A percentile compares a stretch with the other conserved stretches of the same genome.
Evolutionary conservation across 1,284 basidiomycete species (phyloP).

Genomic region (Takashimella tepidaria): DNA sequence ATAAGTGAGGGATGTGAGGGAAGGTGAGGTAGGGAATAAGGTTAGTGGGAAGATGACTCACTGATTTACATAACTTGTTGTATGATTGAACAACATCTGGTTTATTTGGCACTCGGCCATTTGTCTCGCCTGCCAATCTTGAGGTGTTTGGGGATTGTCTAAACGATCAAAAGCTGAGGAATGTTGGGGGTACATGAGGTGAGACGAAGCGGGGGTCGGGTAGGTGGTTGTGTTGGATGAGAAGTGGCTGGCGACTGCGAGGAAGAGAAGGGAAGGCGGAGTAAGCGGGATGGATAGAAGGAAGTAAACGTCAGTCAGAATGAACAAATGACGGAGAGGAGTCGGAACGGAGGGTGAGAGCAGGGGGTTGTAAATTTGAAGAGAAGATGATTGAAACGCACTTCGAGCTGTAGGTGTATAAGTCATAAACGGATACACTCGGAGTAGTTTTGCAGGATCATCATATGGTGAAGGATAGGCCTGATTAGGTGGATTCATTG

Average conservation of each 20-base stretch:
- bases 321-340: no score
- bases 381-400: constrained; percentile 17
- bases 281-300: not conserved
- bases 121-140: constrained; percentile 21
- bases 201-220: constrained; percentile 21
- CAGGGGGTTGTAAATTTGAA: not conserved
- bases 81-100: not conserved
- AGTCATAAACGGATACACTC: constrained; percentile 43
- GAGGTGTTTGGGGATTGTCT: constrained; percentile 22
- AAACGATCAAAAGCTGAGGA: constrained; percentile 23
- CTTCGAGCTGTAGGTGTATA: constrained; percentile 45
- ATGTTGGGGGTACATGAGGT: constrained; percentile 35
- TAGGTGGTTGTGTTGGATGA: constrained; percentile 40
- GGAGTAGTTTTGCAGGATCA: constrained; percentile 35
- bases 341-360: not conserved
- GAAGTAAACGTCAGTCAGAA: not conserved
- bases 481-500: not conserved
- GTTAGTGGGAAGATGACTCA: no score
- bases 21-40: no score
- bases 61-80: constrained; percentile 9
- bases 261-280: not conserved
- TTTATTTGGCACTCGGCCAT: not conserved
- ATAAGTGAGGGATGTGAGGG: not conserved
- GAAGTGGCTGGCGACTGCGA: constrained; percentile 44
- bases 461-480: constrained; percentile 13